Percentiles rank a stretch among this genome's conserved stretches.
Evolutionary conservation across 1,139 yeast species (phyloP).

Genomic region (Saccharomyces hybrid): DNA sequence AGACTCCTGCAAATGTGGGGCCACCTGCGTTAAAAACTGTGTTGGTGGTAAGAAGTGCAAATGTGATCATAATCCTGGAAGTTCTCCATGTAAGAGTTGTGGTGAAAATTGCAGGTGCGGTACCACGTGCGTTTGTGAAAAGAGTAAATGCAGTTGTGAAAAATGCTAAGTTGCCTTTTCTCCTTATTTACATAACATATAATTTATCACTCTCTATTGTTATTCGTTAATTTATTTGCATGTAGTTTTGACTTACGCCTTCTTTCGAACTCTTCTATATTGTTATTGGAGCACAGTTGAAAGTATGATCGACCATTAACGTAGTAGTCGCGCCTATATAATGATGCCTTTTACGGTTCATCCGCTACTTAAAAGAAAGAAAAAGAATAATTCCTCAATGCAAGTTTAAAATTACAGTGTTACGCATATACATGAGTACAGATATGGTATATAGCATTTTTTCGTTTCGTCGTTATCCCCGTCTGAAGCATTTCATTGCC

Average conservation of each 20-base stretch:
- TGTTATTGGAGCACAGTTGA: too few relatives aligned
- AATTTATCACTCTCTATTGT: background rate
- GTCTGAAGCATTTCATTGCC: background rate
- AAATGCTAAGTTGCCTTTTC: background rate
- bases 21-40: background rate
- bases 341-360: background rate
- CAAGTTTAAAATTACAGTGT: background rate
- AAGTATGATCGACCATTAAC: too few relatives aligned
- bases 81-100: background rate
- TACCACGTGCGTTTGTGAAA: background rate
- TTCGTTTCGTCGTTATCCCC: background rate
- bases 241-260: too few relatives aligned
- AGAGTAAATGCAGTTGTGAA: background rate
- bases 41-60: background rate
- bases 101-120: background rate
- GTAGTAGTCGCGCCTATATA: too few relatives aligned
- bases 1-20: background rate
- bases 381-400: background rate
- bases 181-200: background rate
- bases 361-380: background rate
- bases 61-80: background rate
- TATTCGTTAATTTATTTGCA: too few relatives aligned
- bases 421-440: background rate
- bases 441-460: background rate
- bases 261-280: too few relatives aligned